Evolutionary conservation across 768 basidiomycete genomes (phyloP).

Genomic region (Gymnopilus junonius): DNA sequence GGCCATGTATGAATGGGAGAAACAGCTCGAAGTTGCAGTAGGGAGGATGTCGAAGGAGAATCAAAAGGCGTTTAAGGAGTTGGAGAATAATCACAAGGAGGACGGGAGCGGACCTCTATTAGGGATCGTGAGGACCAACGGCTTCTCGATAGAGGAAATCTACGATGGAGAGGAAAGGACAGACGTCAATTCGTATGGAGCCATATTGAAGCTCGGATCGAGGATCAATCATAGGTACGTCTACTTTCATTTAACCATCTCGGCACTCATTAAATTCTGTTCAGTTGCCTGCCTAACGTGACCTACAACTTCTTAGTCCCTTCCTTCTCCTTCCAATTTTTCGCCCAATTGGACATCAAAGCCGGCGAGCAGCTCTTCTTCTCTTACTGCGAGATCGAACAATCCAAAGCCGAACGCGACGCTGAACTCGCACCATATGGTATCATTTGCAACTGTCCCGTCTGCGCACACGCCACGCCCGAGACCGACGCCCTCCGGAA

Average conservation of each 20-base stretch:
- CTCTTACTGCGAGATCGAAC: conserved; percentile 28
- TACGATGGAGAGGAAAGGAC: conserved; percentile 10
- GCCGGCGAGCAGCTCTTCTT: conserved; percentile 37
- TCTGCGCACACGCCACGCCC: conserved; percentile 27
- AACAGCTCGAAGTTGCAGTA: background rate
- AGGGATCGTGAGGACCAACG: conserved; percentile 41
- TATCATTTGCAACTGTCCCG: conserved; percentile 29
- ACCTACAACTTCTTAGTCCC: conserved; percentile 27
- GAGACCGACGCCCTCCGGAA: conserved; percentile 29
- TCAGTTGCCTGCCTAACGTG: conserved; percentile 37
- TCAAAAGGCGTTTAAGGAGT: conserved; percentile 30
- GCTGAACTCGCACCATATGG: conserved; percentile 32
- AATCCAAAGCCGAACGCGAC: conserved; percentile 26
- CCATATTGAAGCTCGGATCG: conserved; percentile 24
- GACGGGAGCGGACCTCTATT: conserved; percentile 40
- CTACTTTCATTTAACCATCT: background rate
- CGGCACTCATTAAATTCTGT: background rate
- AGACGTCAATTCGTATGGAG: conserved; percentile 22
- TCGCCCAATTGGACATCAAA: conserved; percentile 32
- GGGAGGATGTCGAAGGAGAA: conserved; percentile 13
- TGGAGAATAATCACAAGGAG: conserved; percentile 34
- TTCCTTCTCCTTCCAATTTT: conserved; percentile 34
- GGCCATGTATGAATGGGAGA: background rate
- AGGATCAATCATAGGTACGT: conserved; percentile 43
- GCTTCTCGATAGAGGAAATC: conserved; percentile 20